phyloP scores from a whole-genome alignment of 345 rosid genomes.

The Gynandropsis gynandra region DNA sequence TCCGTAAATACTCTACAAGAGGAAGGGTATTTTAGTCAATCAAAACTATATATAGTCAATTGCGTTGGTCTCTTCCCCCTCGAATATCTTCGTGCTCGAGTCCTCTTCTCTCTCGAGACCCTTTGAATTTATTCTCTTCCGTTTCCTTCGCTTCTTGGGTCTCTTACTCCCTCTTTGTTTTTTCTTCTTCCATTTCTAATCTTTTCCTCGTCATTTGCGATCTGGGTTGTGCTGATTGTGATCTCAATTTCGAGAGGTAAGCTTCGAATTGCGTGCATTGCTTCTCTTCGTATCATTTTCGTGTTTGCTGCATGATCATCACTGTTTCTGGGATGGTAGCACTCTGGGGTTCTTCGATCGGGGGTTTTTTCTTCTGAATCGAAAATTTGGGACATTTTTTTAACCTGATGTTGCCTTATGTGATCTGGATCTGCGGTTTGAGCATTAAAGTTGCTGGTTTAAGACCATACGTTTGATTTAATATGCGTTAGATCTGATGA shows the following conservation, averaged over 20 bases:
- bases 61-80: constrained; percentile 15
- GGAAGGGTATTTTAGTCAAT: constrained; percentile 20
- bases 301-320: background rate
- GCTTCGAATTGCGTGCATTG: background rate
- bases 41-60: constrained; percentile 9
- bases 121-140: constrained; percentile 16
- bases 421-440: background rate
- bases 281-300: background rate
- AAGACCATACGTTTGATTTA: background rate
- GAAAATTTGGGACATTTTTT: background rate
- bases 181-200: constrained; percentile 20
- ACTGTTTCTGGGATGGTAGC: background rate
- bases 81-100: background rate
- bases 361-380: background rate
- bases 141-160: constrained; percentile 10
- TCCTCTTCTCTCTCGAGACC: constrained; percentile 3
- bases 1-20: background rate
- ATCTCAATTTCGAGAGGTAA: constrained; percentile 21
- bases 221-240: constrained; percentile 4
- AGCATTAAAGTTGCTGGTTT: background rate
- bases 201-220: constrained; percentile 8
- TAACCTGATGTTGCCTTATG: background rate
- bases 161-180: background rate
- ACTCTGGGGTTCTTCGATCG: too few relatives aligned
- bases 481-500: background rate